Evolutionary conservation across 2,329 filamentous ascomycete genomes (phyloP).

Genomic region (Bipolaris victoriae): DNA sequence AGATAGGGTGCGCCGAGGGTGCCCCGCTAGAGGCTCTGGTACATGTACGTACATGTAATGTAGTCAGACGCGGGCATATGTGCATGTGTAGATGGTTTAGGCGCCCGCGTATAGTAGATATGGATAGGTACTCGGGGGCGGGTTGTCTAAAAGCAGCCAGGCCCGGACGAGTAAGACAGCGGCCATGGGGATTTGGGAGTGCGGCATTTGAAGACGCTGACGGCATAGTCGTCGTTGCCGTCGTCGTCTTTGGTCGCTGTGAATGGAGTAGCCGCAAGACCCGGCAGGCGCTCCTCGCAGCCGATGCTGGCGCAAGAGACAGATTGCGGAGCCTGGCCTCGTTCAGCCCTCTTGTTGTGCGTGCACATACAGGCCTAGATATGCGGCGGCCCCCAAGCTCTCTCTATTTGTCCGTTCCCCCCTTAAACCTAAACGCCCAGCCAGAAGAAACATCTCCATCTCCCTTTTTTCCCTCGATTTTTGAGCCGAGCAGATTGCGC

Average conservation of each 20-base stretch:
- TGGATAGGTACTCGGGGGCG: not conserved
- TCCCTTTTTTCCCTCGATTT: not conserved
- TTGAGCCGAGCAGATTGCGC: not conserved
- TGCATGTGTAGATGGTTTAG: conserved; percentile 4
- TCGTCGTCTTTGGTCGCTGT: not conserved
- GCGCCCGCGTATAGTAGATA: not conserved
- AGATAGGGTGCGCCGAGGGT: conserved; percentile 4
- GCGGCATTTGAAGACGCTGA: too few relatives aligned
- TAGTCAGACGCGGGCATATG: not conserved
- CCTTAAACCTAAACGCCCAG: not conserved
- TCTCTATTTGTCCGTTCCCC: not conserved
- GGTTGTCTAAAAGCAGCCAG: conserved; percentile 17
- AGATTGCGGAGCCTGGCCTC: conserved; percentile 24
- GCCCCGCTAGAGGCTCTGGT: conserved; percentile 15
- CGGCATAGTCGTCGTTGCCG: too few relatives aligned
- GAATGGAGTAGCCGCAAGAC: conserved; percentile 14
- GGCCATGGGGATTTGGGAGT: too few relatives aligned
- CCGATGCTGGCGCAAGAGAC: conserved; percentile 11
- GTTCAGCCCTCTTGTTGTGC: conserved; percentile 20
- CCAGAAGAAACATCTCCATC: not conserved
- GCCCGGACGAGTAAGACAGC: not conserved
- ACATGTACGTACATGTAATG: conserved; percentile 9
- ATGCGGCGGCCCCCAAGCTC: conserved; percentile 24
- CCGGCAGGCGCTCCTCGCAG: conserved; percentile 15
- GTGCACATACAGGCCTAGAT: conserved; percentile 26